A percentile compares a stretch with the other conserved stretches of the same genome.
These are phyloP conservation scores for Hymenoscyphus linearis DNA, from an alignment of 2,329 filamentous ascomycete genomes.

Conservation along the genomic window DNA sequence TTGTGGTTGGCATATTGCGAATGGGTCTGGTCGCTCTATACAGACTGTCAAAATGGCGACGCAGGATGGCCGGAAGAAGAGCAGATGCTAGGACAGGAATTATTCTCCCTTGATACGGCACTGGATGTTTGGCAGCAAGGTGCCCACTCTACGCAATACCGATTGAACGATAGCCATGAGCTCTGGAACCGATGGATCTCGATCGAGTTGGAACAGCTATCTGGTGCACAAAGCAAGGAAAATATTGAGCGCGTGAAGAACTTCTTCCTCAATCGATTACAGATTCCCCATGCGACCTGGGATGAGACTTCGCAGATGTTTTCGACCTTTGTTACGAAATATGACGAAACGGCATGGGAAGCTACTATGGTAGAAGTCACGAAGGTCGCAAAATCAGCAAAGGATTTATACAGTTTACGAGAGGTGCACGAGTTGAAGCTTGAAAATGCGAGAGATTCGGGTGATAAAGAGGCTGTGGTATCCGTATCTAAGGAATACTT, in stretches of 20 bases:
- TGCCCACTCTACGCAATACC: constrained; percentile 66
- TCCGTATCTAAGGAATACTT: constrained; percentile 62
- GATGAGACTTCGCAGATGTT: constrained; percentile 70
- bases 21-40: constrained; percentile 68
- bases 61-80: constrained; percentile 62
- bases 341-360: constrained; percentile 68
- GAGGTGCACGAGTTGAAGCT: constrained; percentile 65
- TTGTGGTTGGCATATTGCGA: constrained; percentile 76
- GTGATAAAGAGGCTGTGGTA: constrained; percentile 51
- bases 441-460: constrained; percentile 49
- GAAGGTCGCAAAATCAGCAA: constrained; percentile 56
- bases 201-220: constrained; percentile 64
- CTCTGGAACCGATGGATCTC: constrained; percentile 77
- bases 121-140: constrained; percentile 67
- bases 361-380: constrained; percentile 66
- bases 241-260: constrained; percentile 60
- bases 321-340: constrained; percentile 68
- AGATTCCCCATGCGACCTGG: constrained; percentile 70
- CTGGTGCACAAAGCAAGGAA: constrained; percentile 47
- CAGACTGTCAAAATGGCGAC: constrained; percentile 53
- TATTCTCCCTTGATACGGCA: constrained; percentile 64
- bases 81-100: constrained; percentile 59
- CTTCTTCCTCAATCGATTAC: constrained; percentile 65
- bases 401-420: constrained; percentile 57
- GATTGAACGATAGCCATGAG: constrained; percentile 69